These are phyloP conservation scores for Cunninghamia lanceolata DNA, from an alignment of 75 land plant genomes.

Conservation along the genomic window DNA sequence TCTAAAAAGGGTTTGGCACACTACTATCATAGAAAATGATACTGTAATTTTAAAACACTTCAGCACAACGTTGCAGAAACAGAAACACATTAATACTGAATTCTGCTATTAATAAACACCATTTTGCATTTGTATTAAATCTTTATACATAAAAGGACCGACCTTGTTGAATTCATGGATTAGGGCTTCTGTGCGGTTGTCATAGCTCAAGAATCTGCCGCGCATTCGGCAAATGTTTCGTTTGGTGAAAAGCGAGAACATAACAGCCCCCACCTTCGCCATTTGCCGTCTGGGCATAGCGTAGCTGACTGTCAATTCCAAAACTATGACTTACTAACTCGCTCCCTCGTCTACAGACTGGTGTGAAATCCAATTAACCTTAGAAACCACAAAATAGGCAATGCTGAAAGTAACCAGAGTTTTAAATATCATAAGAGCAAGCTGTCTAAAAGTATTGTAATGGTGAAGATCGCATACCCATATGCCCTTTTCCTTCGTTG, in stretches of 20 bases:
- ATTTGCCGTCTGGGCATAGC: background rate
- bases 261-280: background rate
- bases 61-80: background rate
- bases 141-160: background rate
- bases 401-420: no score
- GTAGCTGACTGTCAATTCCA: no score
- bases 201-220: background rate
- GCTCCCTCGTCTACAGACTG: no score
- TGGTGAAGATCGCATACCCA: no score
- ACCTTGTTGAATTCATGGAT: conserved; percentile 6
- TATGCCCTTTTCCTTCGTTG: no score
- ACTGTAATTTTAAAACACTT: background rate
- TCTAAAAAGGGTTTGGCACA: background rate
- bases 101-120: background rate
- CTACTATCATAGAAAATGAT: background rate
- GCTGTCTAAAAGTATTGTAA: no score
- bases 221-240: background rate
- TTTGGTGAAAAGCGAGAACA: background rate
- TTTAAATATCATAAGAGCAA: no score
- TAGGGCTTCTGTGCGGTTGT: background rate
- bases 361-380: no score
- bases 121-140: background rate
- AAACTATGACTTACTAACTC: no score
- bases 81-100: background rate
- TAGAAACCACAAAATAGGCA: no score